Evolutionary conservation across 805 yeast genomes (phyloP).

Genomic region (Teunomyces panamensis): DNA sequence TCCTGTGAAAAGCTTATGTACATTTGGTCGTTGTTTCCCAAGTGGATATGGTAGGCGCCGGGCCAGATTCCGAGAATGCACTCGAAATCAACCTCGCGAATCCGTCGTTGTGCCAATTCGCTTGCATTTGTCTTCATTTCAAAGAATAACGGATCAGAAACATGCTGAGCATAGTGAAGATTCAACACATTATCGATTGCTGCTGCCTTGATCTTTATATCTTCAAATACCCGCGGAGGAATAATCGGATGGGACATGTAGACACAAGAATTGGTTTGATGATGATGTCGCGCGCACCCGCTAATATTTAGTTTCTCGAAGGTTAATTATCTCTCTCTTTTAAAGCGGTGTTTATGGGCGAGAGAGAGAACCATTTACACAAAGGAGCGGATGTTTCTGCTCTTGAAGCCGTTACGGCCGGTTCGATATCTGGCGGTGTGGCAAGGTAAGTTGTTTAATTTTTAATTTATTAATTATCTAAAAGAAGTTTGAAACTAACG

Average conservation of each 20-base stretch:
- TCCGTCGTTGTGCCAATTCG: slow-evolving; percentile 14
- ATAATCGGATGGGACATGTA: slow-evolving; percentile 10
- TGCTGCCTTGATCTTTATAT: slow-evolving; percentile 11
- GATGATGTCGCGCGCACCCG: neutral
- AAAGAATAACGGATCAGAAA: slow-evolving; percentile 22
- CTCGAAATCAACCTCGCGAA: slow-evolving; percentile 16
- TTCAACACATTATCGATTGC: slow-evolving; percentile 33
- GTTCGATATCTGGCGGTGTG: slow-evolving; percentile 65
- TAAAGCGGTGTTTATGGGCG: neutral
- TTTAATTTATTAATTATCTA: neutral
- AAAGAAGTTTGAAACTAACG: slow-evolving; percentile 16
- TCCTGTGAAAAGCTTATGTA: slow-evolving; percentile 8
- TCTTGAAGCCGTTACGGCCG: slow-evolving; percentile 59
- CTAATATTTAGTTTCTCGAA: neutral
- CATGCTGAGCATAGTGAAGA: slow-evolving; percentile 33
- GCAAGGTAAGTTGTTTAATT: slow-evolving; percentile 30
- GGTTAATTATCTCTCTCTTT: too few relatives aligned
- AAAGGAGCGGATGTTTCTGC: slow-evolving; percentile 54
- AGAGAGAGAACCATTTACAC: slow-evolving; percentile 41
- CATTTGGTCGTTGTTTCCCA: slow-evolving; percentile 2
- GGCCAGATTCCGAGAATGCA: slow-evolving; percentile 17
- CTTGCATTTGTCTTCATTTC: slow-evolving; percentile 21
- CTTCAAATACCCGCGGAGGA: slow-evolving; percentile 5
- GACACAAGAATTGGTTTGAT: neutral
- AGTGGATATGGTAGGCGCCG: slow-evolving; percentile 11